phyloP scores from a whole-genome alignment of 163 green algal species.

The Prototheca cutis region DNA sequence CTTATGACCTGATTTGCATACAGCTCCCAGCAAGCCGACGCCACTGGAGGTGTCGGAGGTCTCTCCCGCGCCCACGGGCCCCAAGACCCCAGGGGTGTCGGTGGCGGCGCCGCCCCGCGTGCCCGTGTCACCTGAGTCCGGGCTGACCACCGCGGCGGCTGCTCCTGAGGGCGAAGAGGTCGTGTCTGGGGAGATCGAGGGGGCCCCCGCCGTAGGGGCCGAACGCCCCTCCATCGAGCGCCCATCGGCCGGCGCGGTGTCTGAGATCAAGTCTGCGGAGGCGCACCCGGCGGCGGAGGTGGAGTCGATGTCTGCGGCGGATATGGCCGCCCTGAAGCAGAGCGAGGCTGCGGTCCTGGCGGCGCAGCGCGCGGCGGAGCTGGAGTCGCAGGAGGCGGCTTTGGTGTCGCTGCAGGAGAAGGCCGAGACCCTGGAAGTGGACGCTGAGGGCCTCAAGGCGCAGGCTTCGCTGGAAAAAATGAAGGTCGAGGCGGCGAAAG shows the following conservation, averaged over 20 bases:
- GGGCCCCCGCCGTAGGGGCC: background rate
- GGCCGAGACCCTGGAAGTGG: conserved; percentile 2
- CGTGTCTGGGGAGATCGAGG: background rate
- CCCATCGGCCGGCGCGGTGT: too few species aligned
- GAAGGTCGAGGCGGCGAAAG: background rate
- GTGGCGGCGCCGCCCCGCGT: background rate
- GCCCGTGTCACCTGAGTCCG: background rate
- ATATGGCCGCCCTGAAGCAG: background rate
- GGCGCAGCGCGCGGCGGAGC: background rate
- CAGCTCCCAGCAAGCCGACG: background rate
- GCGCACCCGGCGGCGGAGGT: background rate
- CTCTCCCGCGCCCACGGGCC: background rate
- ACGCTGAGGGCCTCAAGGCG: background rate
- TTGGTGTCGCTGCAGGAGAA: background rate
- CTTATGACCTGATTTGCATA: too few species aligned
- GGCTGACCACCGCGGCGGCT: background rate
- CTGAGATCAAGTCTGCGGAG: background rate
- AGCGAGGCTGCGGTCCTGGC: background rate
- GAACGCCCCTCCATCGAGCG: too few species aligned
- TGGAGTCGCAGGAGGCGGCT: background rate
- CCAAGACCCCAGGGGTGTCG: background rate
- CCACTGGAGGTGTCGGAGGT: background rate
- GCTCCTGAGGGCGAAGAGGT: background rate
- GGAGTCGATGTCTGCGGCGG: background rate
- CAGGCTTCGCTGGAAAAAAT: conserved; percentile 3